phyloP scores from a whole-genome alignment of 345 rosid species.

The Salix udensis region DNA sequence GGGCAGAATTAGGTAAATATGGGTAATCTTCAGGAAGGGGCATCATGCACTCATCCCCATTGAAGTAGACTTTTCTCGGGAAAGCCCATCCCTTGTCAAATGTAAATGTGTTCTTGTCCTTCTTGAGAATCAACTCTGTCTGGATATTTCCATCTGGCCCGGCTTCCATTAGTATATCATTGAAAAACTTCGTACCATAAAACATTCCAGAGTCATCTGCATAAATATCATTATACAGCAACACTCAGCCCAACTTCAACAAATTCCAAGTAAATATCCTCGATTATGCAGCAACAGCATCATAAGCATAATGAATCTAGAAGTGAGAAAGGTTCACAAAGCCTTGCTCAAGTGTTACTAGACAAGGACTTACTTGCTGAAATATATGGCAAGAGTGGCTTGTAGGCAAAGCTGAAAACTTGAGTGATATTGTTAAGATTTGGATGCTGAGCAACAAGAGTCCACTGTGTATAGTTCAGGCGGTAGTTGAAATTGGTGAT shows the following conservation, averaged over 20 bases:
- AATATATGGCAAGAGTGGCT: conserved; percentile 13
- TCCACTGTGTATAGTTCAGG: conserved; percentile 24
- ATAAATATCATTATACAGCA: not conserved
- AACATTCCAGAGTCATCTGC: conserved; percentile 49
- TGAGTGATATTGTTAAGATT: conserved; percentile 28
- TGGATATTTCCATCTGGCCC: conserved; percentile 40
- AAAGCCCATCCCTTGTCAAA: conserved; percentile 41
- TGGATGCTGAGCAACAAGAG: conserved; percentile 25
- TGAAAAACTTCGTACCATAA: conserved; percentile 30
- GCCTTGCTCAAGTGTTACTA: too few species aligned
- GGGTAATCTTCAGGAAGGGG: conserved; percentile 37
- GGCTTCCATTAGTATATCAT: conserved; percentile 31
- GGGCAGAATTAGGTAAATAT: conserved; percentile 3
- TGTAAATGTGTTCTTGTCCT: conserved; percentile 29
- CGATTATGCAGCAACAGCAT: too few species aligned
- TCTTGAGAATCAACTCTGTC: conserved; percentile 31
- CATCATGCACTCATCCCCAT: conserved; percentile 38
- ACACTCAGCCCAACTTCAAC: not conserved
- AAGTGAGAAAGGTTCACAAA: too few species aligned
- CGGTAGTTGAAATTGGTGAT: conserved; percentile 28
- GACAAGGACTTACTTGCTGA: conserved; percentile 19
- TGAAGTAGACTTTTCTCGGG: conserved; percentile 33
- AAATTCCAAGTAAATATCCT: not conserved
- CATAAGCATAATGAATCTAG: too few species aligned
- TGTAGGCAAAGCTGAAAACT: conserved; percentile 25